Base-by-base conservation (phyloP, 1,284 basidiomycete genomes). In the Cryptococcus hybrid region DNA sequence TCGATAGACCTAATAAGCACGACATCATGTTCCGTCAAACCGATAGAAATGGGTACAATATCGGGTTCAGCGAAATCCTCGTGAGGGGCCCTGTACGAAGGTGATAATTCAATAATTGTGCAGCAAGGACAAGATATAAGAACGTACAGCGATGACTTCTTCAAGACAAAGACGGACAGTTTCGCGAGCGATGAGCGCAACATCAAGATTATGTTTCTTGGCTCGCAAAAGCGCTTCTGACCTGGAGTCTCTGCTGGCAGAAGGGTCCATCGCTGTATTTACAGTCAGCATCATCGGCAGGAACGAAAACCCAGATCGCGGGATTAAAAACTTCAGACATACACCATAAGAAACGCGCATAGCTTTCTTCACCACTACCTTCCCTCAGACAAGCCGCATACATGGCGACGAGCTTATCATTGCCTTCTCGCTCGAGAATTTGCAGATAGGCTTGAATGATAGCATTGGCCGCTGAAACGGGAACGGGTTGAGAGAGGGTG, bases 321-420 rank as follows among this genome's bases (percentile, higher is more conserved):
- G 44, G 44, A 15, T 8, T 8, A 18, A 7, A 54, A 30, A 15
- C 9, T 38, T 30, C 30, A 0, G 15, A 66, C 80, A 68, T 52
- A 79, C 80, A 72, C 35, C 89, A 86, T 37, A 99, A 82, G 85
- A 93, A 98, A 65, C 88, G 81, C 0, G 94, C 93, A 68, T 98
- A 99, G 47, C 91, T 88, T 66, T 92, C 88, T 49, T 95, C 87
- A 5, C 93, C 93, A 64, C 89, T 91, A 59, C 79, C 79, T 58
- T 90, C 87, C n/a, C 92, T 89, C 18, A 99, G 80, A 43, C 90
- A 90, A 46, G 90, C 86, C 1, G 93, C 92, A 72, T 99, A 99
- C 81, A 96, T 85, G 0, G 94, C 93, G 11, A 99, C 92, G 11
- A 98, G 83, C 47, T 88, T 84, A 38, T 90, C 84, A 70, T 94